phyloP scores from a whole-genome alignment of 2,329 filamentous ascomycete species.

The Thielaviopsis musarum region DNA sequence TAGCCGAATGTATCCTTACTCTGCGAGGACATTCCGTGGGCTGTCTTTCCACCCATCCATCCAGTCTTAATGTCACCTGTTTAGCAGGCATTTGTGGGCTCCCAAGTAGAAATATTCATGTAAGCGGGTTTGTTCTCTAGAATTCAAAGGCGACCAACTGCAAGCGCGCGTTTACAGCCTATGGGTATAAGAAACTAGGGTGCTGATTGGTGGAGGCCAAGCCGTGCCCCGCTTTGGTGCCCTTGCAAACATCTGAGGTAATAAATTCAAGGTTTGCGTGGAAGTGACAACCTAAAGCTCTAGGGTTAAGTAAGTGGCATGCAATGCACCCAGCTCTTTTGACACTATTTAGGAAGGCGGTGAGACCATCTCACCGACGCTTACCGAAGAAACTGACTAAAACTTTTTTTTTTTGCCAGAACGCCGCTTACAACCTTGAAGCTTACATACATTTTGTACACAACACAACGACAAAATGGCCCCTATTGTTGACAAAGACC shows the following conservation, averaged over 20 bases:
- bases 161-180: not conserved
- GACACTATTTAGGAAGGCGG: not conserved
- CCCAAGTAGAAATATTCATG: not conserved
- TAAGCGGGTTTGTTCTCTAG: not conserved
- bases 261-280: not conserved
- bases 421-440: not conserved
- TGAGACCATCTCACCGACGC: not conserved
- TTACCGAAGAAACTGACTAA: not conserved
- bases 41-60: too few species aligned
- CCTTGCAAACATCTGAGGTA: not conserved
- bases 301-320: not conserved
- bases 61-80: too few species aligned
- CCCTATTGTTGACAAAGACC: constrained; percentile 3
- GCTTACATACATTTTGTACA: not conserved
- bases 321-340: not conserved
- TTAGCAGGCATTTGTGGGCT: too few species aligned
- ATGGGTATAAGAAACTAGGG: not conserved
- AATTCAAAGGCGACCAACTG: not conserved
- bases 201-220: not conserved
- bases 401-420: not conserved
- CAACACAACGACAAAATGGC: constrained; percentile 7
- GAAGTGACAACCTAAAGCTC: too few species aligned
- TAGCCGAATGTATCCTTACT: not conserved
- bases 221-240: not conserved
- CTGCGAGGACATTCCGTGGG: too few species aligned